These are phyloP conservation scores for Arthrinium phaeospermum DNA, from an alignment of 2,329 filamentous ascomycete species.

Conservation along the genomic window DNA sequence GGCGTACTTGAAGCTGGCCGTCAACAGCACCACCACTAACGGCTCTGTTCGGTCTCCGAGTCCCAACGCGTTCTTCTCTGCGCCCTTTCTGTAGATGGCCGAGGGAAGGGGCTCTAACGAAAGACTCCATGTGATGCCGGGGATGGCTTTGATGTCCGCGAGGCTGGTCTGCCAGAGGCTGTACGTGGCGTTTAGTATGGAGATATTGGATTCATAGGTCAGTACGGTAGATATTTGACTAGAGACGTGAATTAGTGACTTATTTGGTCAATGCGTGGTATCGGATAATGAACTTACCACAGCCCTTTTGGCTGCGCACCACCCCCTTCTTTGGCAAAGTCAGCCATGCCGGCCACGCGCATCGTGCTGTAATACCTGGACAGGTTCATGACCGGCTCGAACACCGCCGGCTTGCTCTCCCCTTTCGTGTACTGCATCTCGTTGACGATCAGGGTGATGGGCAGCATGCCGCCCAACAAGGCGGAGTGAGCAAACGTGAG, in stretches of 20 bases:
- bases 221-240: conserved; percentile 15
- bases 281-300: too few species aligned
- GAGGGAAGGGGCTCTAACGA: conserved; percentile 29
- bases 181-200: conserved; percentile 23
- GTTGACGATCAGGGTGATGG: conserved; percentile 20
- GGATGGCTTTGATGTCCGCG: conserved; percentile 15
- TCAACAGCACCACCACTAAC: conserved; percentile 22
- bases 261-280: too few species aligned
- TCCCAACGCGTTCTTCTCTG: conserved; percentile 23
- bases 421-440: conserved; percentile 27
- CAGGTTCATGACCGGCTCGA: neutral
- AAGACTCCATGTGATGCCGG: conserved; percentile 24
- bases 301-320: conserved; percentile 18
- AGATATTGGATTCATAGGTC: conserved; percentile 20
- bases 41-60: conserved; percentile 21
- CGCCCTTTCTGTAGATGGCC: conserved; percentile 23
- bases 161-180: conserved; percentile 23
- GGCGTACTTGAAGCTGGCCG: conserved; percentile 19
- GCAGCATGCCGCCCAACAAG: neutral
- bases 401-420: conserved; percentile 21
- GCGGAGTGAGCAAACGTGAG: conserved; percentile 20
- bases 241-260: neutral
- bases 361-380: conserved; percentile 9
- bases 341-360: conserved; percentile 19
- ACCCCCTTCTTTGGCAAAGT: conserved; percentile 19